Conservation (phyloP, 495 filamentous ascomycete genomes). For the Penicillium fimorum region DNA sequence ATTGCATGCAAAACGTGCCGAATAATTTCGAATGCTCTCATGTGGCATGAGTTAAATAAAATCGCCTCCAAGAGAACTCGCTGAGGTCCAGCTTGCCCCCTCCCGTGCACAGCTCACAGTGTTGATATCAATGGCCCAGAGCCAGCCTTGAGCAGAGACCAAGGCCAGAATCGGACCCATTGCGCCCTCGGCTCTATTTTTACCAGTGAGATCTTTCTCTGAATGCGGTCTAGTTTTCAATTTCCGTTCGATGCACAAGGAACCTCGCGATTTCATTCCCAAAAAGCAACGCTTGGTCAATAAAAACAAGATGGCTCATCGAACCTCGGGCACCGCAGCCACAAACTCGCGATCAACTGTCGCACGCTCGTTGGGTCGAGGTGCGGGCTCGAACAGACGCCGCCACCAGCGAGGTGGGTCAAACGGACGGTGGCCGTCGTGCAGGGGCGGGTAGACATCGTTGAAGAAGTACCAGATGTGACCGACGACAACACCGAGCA, state of each 20-base stretch:
- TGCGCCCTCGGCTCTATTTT: background rate
- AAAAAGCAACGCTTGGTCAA: background rate
- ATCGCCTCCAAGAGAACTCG: background rate
- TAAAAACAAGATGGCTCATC: slow-evolving; percentile 22
- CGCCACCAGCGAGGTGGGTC: slow-evolving; percentile 94
- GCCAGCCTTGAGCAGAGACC: background rate
- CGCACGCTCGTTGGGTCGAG: slow-evolving; percentile 22
- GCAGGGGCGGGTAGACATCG: slow-evolving; percentile 90
- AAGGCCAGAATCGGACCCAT: background rate
- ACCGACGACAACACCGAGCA: slow-evolving; percentile 88
- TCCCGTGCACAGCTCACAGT: background rate
- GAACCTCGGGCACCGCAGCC: slow-evolving; percentile 41
- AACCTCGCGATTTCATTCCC: background rate
- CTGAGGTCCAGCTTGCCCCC: background rate
- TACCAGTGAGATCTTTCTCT: background rate
- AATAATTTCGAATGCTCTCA: background rate
- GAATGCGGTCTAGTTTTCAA: background rate
- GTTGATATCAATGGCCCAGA: background rate
- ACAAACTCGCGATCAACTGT: slow-evolving; percentile 37
- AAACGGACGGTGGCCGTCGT: slow-evolving; percentile 79
- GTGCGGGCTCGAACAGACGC: slow-evolving; percentile 67
- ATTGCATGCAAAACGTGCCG: background rate
- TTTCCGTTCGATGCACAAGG: background rate
- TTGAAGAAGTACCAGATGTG: slow-evolving; percentile 99
- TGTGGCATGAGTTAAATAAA: background rate